phyloP scores from a whole-genome alignment of 495 filamentous ascomycete species.

The Aspergillus nidulans region DNA sequence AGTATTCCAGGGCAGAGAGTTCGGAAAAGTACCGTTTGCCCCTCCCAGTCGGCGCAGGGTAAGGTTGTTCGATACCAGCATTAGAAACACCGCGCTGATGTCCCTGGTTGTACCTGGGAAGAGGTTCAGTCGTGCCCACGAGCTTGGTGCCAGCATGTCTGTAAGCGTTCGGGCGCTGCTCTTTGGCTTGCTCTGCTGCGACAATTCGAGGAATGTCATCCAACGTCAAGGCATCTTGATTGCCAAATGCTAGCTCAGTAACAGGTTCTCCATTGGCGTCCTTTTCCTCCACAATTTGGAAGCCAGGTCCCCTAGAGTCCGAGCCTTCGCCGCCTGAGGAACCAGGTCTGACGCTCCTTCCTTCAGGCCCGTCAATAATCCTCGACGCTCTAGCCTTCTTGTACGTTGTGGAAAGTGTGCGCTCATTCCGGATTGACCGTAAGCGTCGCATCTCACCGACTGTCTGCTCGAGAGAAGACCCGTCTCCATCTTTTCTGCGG shows the following conservation, averaged over 20 bases:
- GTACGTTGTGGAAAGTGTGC: conserved; percentile 84
- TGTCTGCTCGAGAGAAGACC: conserved; percentile 87
- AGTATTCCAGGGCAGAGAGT: conserved; percentile 90
- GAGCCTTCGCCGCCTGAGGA: conserved; percentile 67
- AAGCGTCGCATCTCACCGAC: conserved; percentile 90
- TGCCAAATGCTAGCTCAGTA: conserved; percentile 76
- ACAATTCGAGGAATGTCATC: conserved; percentile 98
- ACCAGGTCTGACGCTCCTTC: conserved; percentile 68
- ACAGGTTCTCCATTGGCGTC: conserved; percentile 68
- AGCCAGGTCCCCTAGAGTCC: conserved; percentile 53
- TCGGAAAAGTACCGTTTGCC: conserved; percentile 91
- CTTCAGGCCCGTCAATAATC: conserved; percentile 89
- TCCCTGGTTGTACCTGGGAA: conserved; percentile 65
- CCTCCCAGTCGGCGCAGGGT: conserved; percentile 30
- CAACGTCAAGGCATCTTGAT: conserved; percentile 84
- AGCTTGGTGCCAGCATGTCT: conserved; percentile 72
- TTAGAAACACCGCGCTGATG: conserved; percentile 77
- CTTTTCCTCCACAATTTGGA: conserved; percentile 84
- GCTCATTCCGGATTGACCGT: conserved; percentile 88
- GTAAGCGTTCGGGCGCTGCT: conserved; percentile 81
- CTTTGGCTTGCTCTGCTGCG: conserved; percentile 88
- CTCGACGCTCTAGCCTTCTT: conserved; percentile 85
- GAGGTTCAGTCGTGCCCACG: conserved; percentile 55
- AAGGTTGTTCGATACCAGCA: conserved; percentile 48
- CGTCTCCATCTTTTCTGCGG: conserved; percentile 61